Evolutionary conservation across 2,329 filamentous ascomycete genomes (phyloP).

Genomic region (Pseudopyricularia javanii): DNA sequence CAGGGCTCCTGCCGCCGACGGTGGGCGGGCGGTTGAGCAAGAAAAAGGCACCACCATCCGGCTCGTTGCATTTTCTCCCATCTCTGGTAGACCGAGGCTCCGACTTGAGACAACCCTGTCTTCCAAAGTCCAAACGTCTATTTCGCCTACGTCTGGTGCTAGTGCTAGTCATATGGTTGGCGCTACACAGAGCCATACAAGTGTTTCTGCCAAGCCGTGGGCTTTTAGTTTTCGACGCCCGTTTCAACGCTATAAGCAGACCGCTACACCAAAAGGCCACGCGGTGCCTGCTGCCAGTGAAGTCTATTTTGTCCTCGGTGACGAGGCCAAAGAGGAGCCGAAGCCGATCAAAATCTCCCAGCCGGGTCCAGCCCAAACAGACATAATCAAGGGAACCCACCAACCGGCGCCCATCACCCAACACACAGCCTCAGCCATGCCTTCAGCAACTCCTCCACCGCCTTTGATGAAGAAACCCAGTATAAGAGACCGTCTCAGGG

Average conservation of each 20-base stretch:
- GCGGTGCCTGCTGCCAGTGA: not conserved
- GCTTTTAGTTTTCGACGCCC: not conserved
- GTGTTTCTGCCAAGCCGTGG: not conserved
- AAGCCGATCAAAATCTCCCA: not conserved
- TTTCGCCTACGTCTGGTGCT: not conserved
- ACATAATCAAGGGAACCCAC: not conserved
- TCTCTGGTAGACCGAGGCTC: not conserved
- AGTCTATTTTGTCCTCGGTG: not conserved
- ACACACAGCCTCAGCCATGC: not conserved
- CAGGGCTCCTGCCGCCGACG: not conserved
- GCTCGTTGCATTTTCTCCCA: not conserved
- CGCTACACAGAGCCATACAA: not conserved
- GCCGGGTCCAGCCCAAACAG: not conserved
- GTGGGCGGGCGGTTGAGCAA: not conserved
- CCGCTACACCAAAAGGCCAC: not conserved
- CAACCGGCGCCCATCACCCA: not conserved
- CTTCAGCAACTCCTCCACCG: not conserved
- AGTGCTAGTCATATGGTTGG: not conserved
- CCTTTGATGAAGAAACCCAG: not conserved
- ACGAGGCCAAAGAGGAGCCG: not conserved
- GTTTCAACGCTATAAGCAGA: not conserved
- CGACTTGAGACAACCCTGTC: not conserved
- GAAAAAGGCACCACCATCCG: not conserved
- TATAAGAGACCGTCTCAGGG: not conserved
- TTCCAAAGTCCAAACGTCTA: not conserved